Conservation (phyloP, 1,139 yeast species). For the Geotrichum cucujoidarum region DNA sequence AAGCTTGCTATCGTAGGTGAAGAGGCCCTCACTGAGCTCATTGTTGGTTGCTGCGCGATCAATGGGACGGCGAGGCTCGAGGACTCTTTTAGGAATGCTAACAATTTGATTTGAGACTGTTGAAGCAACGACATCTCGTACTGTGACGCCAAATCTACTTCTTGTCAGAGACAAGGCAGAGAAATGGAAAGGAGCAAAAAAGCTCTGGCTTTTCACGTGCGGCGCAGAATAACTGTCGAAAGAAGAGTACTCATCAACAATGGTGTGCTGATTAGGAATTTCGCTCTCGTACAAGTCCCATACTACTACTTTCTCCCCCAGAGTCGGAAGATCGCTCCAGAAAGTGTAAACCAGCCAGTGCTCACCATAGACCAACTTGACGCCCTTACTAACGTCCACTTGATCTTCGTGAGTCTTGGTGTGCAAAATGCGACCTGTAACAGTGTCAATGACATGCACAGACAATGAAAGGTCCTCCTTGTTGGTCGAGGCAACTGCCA, state of each 20-base stretch:
- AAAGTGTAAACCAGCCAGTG: conserved; percentile 77
- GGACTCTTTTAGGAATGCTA: conserved; percentile 54
- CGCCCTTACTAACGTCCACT: conserved; percentile 39
- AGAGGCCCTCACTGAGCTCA: conserved; percentile 57
- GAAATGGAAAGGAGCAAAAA: conserved; percentile 49
- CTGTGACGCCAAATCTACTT: conserved; percentile 70
- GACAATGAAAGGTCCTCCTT: conserved; percentile 29
- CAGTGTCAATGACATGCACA: conserved; percentile 57
- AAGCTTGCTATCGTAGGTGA: conserved; percentile 48
- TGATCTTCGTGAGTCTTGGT: conserved; percentile 41
- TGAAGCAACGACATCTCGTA: conserved; percentile 59
- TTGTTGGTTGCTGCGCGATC: conserved; percentile 50
- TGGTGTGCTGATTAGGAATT: conserved; percentile 44
- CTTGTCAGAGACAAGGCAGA: conserved; percentile 51
- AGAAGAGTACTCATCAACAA: conserved; percentile 36
- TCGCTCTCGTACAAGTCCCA: conserved; percentile 73
- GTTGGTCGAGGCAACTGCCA: conserved; percentile 45
- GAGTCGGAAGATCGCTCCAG: conserved; percentile 47
- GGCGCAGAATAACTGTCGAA: conserved; percentile 43
- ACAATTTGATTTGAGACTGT: conserved; percentile 60
- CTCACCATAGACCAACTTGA: conserved; percentile 66
- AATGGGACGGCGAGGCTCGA: conserved; percentile 39
- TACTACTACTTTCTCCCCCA: conserved; percentile 59
- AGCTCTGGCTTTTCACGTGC: conserved; percentile 50
- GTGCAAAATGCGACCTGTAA: conserved; percentile 62